These are phyloP conservation scores for Vitis hybrid DNA, from an alignment of 177 flowering plant genomes.

Conservation along the genomic window DNA sequence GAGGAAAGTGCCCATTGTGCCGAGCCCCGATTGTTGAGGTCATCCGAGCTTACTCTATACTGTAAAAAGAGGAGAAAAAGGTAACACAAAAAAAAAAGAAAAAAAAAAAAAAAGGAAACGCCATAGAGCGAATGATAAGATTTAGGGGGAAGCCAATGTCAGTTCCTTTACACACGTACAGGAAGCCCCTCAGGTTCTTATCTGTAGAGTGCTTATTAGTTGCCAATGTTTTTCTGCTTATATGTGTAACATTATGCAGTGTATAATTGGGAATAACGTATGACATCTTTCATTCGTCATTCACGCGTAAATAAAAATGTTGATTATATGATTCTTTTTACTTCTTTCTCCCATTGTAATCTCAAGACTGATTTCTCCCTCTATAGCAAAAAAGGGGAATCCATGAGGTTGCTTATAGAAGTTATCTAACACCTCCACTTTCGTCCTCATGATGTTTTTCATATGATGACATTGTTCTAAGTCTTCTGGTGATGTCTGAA, in stretches of 20 bases:
- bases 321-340: constrained; percentile 14
- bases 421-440: no score
- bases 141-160: constrained; percentile 1
- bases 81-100: not conserved
- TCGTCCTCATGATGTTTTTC: no score
- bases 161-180: constrained; percentile 1
- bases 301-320: constrained; percentile 36
- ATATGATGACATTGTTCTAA: no score
- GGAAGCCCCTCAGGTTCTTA: constrained; percentile 11
- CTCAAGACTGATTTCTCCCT: no score
- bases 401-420: no score
- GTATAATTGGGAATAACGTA: constrained; percentile 36
- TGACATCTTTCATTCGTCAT: constrained; percentile 32
- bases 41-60: constrained; percentile 73
- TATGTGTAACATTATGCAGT: constrained; percentile 20
- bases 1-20: constrained; percentile 82
- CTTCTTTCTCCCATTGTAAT: not conserved
- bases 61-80: constrained; percentile 35
- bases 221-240: constrained; percentile 31
- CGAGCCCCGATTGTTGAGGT: constrained; percentile 85
- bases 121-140: constrained; percentile 13
- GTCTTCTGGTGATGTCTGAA: no score
- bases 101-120: not conserved
- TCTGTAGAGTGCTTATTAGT: constrained; percentile 22
- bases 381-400: no score